Conservation (phyloP, 768 basidiomycete species). For the Tricholoma terreum region DNA sequence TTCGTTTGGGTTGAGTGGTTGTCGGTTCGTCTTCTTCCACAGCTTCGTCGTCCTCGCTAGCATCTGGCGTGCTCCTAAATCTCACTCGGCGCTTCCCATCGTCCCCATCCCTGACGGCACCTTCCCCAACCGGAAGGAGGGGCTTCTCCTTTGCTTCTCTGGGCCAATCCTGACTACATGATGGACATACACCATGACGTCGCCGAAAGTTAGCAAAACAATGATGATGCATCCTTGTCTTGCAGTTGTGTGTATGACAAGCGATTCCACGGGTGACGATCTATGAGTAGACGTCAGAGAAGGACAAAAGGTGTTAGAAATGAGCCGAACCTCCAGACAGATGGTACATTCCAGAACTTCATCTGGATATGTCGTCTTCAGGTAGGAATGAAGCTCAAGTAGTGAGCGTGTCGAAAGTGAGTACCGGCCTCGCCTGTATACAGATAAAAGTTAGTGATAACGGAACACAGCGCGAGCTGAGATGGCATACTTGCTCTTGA, state of each 20-base stretch:
- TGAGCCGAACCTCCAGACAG: slow-evolving; percentile 58
- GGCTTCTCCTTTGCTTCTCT: slow-evolving; percentile 39
- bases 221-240: slow-evolving; percentile 58
- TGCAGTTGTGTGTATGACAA: slow-evolving; percentile 62
- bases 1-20: slow-evolving; percentile 18
- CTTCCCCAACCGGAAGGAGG: slow-evolving; percentile 64
- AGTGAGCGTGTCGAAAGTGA: slow-evolving; percentile 73
- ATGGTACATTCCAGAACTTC: slow-evolving; percentile 70
- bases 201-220: slow-evolving; percentile 56
- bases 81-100: slow-evolving; percentile 39
- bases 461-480: background rate
- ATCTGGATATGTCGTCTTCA: slow-evolving; percentile 69
- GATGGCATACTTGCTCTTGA: slow-evolving; percentile 59
- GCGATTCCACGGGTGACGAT: slow-evolving; percentile 65
- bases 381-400: slow-evolving; percentile 70
- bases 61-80: slow-evolving; percentile 26
- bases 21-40: slow-evolving; percentile 43
- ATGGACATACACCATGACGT: slow-evolving; percentile 47
- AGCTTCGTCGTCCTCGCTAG: slow-evolving; percentile 43
- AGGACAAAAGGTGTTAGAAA: background rate
- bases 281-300: slow-evolving; percentile 30
- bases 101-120: slow-evolving; percentile 60
- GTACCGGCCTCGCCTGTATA: slow-evolving; percentile 61
- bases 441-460: slow-evolving; percentile 7
- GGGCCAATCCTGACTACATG: slow-evolving; percentile 62